Conservation (phyloP, 768 basidiomycete genomes). For the Leccinellum rugosiceps region DNA sequence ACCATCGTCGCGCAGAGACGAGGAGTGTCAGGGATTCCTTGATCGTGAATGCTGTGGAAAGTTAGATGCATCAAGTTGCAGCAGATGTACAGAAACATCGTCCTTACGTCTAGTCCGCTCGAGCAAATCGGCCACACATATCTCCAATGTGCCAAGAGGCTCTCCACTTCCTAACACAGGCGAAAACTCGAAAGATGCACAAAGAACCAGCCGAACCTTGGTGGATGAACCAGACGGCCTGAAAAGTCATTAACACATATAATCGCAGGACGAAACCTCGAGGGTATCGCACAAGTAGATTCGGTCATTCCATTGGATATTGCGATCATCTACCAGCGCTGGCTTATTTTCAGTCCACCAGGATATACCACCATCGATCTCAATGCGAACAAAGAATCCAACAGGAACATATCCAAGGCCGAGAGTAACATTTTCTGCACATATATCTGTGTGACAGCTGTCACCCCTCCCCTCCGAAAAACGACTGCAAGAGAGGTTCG, state of each 20-base stretch:
- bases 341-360: neutral
- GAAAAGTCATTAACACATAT: neutral
- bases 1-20: neutral
- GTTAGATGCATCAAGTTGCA: too few species aligned
- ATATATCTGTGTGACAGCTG: too few species aligned
- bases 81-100: neutral
- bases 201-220: too few species aligned
- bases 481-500: too few species aligned
- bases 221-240: too few species aligned
- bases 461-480: too few species aligned
- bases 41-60: neutral
- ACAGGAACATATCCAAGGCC: constrained; percentile 8
- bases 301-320: neutral
- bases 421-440: too few species aligned
- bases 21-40: neutral
- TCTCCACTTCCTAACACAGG: too few species aligned
- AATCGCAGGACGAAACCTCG: neutral
- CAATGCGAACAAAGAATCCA: constrained; percentile 6
- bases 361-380: neutral
- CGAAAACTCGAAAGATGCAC: too few species aligned
- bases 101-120: neutral
- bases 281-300: neutral
- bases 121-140: neutral
- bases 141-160: neutral
- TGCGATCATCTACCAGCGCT: neutral